Evolutionary conservation across 495 filamentous ascomycete genomes (phyloP).

Genomic region (Daldinia loculata): DNA sequence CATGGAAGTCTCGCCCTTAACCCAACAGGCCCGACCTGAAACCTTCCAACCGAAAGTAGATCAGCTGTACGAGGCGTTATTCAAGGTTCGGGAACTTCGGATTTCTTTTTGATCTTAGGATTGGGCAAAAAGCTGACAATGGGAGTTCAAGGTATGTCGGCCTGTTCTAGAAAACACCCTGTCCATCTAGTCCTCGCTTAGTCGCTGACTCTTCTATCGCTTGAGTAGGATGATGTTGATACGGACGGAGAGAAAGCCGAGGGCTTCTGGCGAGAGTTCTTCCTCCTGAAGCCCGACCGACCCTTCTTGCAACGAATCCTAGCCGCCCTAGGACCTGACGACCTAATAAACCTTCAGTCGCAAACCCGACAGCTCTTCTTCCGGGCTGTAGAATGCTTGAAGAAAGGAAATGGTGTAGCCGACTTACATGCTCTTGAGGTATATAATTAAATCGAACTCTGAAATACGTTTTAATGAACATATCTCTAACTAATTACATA

Average conservation of each 20-base stretch:
- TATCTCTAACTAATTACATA: conserved; percentile 17
- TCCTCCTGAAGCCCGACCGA: conserved; percentile 82
- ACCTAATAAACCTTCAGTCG: conserved; percentile 74
- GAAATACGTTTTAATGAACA: conserved; percentile 5
- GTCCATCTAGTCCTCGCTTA: background rate
- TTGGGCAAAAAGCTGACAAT: conserved; percentile 41
- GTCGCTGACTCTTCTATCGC: conserved; percentile 22
- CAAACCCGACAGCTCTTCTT: conserved; percentile 83
- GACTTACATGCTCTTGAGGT: conserved; percentile 91
- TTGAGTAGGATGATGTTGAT: conserved; percentile 61
- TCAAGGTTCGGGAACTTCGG: conserved; percentile 69
- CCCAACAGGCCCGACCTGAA: conserved; percentile 89
- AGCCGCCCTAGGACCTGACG: conserved; percentile 71
- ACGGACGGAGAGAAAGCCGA: conserved; percentile 71
- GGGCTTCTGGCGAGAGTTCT: conserved; percentile 97
- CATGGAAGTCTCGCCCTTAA: conserved; percentile 94
- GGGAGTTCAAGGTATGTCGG: conserved; percentile 42
- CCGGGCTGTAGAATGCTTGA: conserved; percentile 73
- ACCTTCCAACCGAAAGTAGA: conserved; percentile 94
- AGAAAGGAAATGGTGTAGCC: conserved; percentile 65
- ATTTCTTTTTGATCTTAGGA: conserved; percentile 21
- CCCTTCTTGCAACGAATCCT: conserved; percentile 71
- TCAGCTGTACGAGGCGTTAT: conserved; percentile 84
- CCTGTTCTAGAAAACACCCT: conserved; percentile 6
- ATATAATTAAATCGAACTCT: conserved; percentile 17